A percentile compares a stretch with the other conserved stretches of the same genome.
phyloP scores from a whole-genome alignment of 176 grass and related monocot species.

The Chloris gayana region DNA sequence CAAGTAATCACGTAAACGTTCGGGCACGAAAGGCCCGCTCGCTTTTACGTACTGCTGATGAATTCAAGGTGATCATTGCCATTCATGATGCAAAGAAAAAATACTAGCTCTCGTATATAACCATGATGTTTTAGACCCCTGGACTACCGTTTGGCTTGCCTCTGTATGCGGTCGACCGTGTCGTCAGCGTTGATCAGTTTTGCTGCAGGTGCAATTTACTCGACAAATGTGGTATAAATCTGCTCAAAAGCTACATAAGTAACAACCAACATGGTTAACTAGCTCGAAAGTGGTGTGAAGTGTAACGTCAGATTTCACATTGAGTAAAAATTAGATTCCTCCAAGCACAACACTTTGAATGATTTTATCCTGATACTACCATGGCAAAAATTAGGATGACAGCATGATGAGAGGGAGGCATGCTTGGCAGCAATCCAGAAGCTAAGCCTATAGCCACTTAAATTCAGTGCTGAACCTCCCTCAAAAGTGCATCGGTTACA shows the following conservation, averaged over 20 bases:
- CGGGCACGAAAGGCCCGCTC: background rate
- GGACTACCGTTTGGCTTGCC: background rate
- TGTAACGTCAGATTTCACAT: no score
- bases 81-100: background rate
- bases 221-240: background rate
- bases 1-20: slow-evolving; percentile 36
- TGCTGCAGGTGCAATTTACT: background rate
- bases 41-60: background rate
- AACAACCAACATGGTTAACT: background rate
- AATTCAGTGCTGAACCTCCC: slow-evolving; percentile 63
- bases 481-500: slow-evolving; percentile 46
- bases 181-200: background rate
- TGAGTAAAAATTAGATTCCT: background rate
- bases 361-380: background rate
- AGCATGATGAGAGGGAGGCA: slow-evolving; percentile 45
- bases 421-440: slow-evolving; percentile 64
- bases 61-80: background rate
- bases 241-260: background rate
- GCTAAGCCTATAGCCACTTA: slow-evolving; percentile 51
- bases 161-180: background rate
- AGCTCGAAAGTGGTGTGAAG: background rate
- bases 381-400: slow-evolving; percentile 3
- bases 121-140: background rate
- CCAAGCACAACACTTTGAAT: background rate
- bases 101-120: background rate